These are phyloP conservation scores for Botryotinia convoluta DNA, from an alignment of 2,329 filamentous ascomycete species.

Conservation along the genomic window DNA sequence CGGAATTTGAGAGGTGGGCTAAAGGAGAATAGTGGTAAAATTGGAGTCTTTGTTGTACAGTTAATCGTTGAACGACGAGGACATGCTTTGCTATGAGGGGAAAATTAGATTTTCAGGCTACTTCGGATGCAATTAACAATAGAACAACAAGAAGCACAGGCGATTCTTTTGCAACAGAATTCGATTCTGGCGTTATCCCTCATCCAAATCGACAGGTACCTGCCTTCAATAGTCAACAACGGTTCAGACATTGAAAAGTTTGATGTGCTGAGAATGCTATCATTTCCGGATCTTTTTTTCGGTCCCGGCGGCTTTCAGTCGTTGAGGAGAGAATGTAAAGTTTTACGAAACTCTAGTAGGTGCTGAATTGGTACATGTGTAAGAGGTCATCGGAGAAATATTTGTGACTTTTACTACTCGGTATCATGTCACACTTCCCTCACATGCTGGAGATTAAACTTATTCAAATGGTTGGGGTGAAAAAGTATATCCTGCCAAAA, in stretches of 20 bases:
- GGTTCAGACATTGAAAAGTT: not conserved
- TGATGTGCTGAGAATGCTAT: not conserved
- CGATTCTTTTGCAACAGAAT: not conserved
- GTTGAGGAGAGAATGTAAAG: not conserved
- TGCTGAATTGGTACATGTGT: not conserved
- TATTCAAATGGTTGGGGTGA: not conserved
- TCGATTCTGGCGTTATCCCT: not conserved
- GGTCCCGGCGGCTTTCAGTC: not conserved
- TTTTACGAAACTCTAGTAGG: not conserved
- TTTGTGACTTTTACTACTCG: not conserved
- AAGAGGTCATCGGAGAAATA: not conserved
- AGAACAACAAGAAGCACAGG: not conserved
- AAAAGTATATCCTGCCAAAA: not conserved
- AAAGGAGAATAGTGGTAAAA: not conserved
- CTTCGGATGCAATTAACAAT: not conserved
- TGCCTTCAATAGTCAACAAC: not conserved
- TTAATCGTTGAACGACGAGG: not conserved
- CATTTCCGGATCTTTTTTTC: not conserved
- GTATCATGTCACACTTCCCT: not conserved
- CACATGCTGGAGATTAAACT: not conserved
- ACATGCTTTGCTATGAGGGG: too few relatives aligned
- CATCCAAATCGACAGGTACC: not conserved
- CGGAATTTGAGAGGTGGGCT: slow-evolving; percentile 49
- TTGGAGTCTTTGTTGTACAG: not conserved
- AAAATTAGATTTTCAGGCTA: not conserved